Conservation (phyloP, 1,284 basidiomycete genomes). For the Cutaneotrichosporon sp. region DNA sequence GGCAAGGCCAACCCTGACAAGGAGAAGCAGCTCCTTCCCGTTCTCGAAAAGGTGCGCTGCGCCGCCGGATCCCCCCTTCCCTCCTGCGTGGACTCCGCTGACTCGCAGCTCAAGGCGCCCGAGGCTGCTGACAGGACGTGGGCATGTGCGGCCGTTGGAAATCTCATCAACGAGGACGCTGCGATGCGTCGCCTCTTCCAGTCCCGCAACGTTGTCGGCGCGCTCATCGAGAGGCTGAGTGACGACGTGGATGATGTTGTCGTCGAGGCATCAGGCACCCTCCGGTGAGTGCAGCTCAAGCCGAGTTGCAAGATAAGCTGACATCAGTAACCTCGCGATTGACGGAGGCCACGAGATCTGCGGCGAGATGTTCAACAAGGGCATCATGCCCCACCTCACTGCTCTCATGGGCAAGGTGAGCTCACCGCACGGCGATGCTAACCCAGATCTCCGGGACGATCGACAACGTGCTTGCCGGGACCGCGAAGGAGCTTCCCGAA, state of each 20-base stretch:
- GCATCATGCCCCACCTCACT: slow-evolving; percentile 64
- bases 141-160: slow-evolving; percentile 89
- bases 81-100: background rate
- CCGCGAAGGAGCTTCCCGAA: slow-evolving; percentile 49
- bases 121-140: slow-evolving; percentile 79
- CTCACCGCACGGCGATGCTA: slow-evolving; percentile 12
- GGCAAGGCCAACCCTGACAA: slow-evolving; percentile 58
- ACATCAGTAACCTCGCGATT: slow-evolving; percentile 80
- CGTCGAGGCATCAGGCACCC: slow-evolving; percentile 76
- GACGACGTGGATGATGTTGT: slow-evolving; percentile 83
- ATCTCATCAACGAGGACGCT: slow-evolving; percentile 82
- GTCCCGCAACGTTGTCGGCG: slow-evolving; percentile 83
- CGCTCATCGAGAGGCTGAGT: slow-evolving; percentile 75
- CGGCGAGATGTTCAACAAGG: slow-evolving; percentile 95
- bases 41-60: slow-evolving; percentile 73
- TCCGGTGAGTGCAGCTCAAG: slow-evolving; percentile 60
- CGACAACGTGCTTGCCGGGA: slow-evolving; percentile 62
- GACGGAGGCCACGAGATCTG: slow-evolving; percentile 92
- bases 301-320: background rate
- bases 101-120: slow-evolving; percentile 53
- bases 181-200: slow-evolving; percentile 83
- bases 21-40: slow-evolving; percentile 73
- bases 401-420: slow-evolving; percentile 48
- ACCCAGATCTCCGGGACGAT: slow-evolving; percentile 70
- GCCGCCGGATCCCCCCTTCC: background rate